Base-by-base conservation (phyloP, 352 stramenopile species). In the Vaucheria bursata region DNA sequence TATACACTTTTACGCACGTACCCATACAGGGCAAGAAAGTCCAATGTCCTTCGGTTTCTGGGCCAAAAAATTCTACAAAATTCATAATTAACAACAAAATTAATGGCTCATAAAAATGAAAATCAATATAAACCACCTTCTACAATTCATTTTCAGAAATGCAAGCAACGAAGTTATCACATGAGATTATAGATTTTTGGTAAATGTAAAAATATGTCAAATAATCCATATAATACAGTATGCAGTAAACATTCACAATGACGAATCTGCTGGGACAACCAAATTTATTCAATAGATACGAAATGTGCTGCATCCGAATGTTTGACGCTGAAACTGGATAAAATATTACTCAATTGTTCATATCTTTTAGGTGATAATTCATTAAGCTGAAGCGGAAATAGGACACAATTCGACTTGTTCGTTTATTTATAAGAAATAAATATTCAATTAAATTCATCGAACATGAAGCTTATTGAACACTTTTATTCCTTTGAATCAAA, bases 31-130 rank as follows among this genome's bases (percentile, higher is more conserved):
- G 8, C 53, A 68, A 34, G 53, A 34, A 34, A 37, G 53, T 2
- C 53, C 53, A 31, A 68, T 31, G 53, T 68, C 53, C 53, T 68
- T 68, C 31, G 53, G 53, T 34, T 68, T 68, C 31, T 34, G 53
- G 31, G 34, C 37, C 2, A 68, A 7, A 7, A 68, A 68, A 34
- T 34, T 7, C 53, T 68, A 34, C 12, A 25, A 59, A 59, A 12
- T 18, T 18, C 12, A 25, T 12, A 59, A 12, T 18, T 18, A 59
- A 59, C 12, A 59, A 25, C 25, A 18, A 12, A 12, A 25, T 12
- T 59, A 18, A 12, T 18, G 45, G 12, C 12, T 18, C 12, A 25
- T 18, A 12, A 59, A 25, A 59, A 59, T 25, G 25, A 25, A 59
- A 12, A 25, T 25, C 45, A 18, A 25, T 59, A 25, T 25, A 59